Percentiles rank a stretch among this genome's conserved stretches.
Evolutionary conservation across 139 green algal genomes (phyloP).

Genomic region (Chlorella sp.): DNA sequence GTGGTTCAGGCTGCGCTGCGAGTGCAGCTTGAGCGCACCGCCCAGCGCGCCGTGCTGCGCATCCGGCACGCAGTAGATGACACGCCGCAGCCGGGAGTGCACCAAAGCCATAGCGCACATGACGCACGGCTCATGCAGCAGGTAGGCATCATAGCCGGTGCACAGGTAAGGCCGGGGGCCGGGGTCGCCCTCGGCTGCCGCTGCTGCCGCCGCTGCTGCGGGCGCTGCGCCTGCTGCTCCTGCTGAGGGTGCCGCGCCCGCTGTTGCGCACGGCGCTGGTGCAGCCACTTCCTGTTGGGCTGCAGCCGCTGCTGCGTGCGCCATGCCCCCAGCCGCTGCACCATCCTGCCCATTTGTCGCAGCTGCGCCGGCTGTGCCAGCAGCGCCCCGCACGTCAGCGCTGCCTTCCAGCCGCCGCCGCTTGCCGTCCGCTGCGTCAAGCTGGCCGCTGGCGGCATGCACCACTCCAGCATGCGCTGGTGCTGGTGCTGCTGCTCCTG

Average conservation of each 20-base stretch:
- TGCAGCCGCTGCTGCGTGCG: neutral
- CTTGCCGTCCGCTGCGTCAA: slow-evolving; percentile 12
- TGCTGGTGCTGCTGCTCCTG: slow-evolving; percentile 1
- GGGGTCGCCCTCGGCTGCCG: slow-evolving; percentile 1
- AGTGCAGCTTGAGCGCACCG: slow-evolving; percentile 61
- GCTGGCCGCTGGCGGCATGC: neutral
- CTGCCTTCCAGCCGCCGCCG: slow-evolving; percentile 2
- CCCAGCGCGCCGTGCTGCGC: slow-evolving; percentile 60
- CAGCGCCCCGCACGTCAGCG: slow-evolving; percentile 1
- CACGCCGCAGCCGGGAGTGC: slow-evolving; percentile 80
- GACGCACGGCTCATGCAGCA: slow-evolving; percentile 88
- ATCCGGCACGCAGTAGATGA: slow-evolving; percentile 71
- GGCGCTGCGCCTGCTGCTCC: neutral
- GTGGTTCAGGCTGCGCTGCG: slow-evolving; percentile 83
- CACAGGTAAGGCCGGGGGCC: slow-evolving; percentile 85
- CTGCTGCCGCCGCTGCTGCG: neutral
- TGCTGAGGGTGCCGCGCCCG: neutral
- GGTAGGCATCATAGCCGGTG: slow-evolving; percentile 90
- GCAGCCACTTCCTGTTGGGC: neutral
- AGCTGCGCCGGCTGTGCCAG: neutral
- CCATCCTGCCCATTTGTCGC: neutral
- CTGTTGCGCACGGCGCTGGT: neutral
- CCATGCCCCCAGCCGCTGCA: neutral
- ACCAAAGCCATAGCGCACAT: slow-evolving; percentile 97
- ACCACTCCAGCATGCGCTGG: neutral